These are phyloP conservation scores for Cenococcum geophilum DNA, from an alignment of 495 filamentous ascomycete species.

Conservation along the genomic window DNA sequence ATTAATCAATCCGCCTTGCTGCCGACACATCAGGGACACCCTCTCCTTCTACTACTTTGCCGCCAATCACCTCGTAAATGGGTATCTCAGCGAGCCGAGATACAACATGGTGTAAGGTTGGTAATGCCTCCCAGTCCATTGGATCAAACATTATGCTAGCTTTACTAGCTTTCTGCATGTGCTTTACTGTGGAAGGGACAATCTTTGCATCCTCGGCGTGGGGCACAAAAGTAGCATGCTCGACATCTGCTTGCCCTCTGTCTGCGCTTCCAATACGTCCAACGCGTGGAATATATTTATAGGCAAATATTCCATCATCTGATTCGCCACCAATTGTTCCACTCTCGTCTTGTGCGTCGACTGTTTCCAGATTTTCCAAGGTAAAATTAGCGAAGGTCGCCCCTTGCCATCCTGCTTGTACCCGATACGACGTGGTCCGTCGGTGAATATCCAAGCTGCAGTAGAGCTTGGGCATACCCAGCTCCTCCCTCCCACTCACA, in stretches of 20 bases:
- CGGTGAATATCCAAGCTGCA: slow-evolving; percentile 36
- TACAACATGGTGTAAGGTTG: slow-evolving; percentile 52
- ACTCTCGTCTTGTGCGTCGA: slow-evolving; percentile 30
- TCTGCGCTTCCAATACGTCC: slow-evolving; percentile 29
- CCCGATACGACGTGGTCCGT: slow-evolving; percentile 37
- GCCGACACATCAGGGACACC: slow-evolving; percentile 47
- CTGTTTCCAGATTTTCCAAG: slow-evolving; percentile 39
- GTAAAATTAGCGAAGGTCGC: slow-evolving; percentile 43
- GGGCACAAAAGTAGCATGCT: slow-evolving; percentile 40
- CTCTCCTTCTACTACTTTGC: slow-evolving; percentile 45
- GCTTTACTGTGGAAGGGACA: slow-evolving; percentile 35
- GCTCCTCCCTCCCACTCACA: slow-evolving; percentile 49
- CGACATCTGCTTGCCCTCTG: slow-evolving; percentile 44
- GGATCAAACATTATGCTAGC: slow-evolving; percentile 43
- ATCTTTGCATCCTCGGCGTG: slow-evolving; percentile 34
- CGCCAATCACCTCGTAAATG: slow-evolving; percentile 47
- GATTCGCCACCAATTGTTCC: slow-evolving; percentile 36
- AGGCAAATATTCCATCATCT: slow-evolving; percentile 42
- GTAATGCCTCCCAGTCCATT: slow-evolving; percentile 46
- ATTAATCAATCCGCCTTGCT: slow-evolving; percentile 43
- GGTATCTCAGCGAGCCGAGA: slow-evolving; percentile 48
- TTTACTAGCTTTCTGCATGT: slow-evolving; percentile 38
- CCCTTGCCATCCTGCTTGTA: slow-evolving; percentile 46
- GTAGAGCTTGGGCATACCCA: slow-evolving; percentile 45
- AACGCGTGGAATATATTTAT: slow-evolving; percentile 47